These are phyloP conservation scores for Debaryomyces udenii DNA, from an alignment of 1,139 yeast species.

Conservation along the genomic window DNA sequence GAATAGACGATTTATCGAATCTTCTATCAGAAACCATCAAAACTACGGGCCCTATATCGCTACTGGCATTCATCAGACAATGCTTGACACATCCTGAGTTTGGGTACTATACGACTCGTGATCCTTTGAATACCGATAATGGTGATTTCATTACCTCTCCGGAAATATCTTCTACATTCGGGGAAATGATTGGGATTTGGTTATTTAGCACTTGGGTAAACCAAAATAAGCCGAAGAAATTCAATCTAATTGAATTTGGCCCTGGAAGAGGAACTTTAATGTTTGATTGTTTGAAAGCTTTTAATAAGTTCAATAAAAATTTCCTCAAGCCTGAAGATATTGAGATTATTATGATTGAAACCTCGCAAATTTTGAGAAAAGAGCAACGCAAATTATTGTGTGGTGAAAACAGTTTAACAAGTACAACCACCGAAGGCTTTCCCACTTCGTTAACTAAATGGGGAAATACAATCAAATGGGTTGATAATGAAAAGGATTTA, in stretches of 20 bases:
- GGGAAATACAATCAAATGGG: constrained; percentile 65
- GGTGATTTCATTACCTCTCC: constrained; percentile 90
- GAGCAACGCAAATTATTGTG: constrained; percentile 61
- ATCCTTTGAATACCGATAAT: constrained; percentile 61
- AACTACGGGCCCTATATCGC: constrained; percentile 75
- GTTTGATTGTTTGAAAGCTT: constrained; percentile 59
- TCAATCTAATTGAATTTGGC: constrained; percentile 79
- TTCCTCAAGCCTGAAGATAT: constrained; percentile 21
- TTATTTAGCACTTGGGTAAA: constrained; percentile 59
- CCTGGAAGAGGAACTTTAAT: constrained; percentile 86
- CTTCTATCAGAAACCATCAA: constrained; percentile 58
- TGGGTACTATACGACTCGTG: constrained; percentile 79
- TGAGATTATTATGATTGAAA: constrained; percentile 67
- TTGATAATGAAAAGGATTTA: constrained; percentile 66
- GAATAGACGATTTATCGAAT: constrained; percentile 36
- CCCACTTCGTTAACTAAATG: constrained; percentile 49
- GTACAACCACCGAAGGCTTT: constrained; percentile 34
- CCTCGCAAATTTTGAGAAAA: constrained; percentile 64
- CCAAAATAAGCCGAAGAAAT: constrained; percentile 52
- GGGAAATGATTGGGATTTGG: constrained; percentile 86
- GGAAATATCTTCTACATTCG: constrained; percentile 85
- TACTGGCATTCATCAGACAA: constrained; percentile 79
- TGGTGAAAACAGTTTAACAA: constrained; percentile 24
- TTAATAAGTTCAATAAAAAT: constrained; percentile 43
- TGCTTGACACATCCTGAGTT: constrained; percentile 77